Conservation (phyloP, 1,284 basidiomycete species). For the Microbotryum violaceum region DNA sequence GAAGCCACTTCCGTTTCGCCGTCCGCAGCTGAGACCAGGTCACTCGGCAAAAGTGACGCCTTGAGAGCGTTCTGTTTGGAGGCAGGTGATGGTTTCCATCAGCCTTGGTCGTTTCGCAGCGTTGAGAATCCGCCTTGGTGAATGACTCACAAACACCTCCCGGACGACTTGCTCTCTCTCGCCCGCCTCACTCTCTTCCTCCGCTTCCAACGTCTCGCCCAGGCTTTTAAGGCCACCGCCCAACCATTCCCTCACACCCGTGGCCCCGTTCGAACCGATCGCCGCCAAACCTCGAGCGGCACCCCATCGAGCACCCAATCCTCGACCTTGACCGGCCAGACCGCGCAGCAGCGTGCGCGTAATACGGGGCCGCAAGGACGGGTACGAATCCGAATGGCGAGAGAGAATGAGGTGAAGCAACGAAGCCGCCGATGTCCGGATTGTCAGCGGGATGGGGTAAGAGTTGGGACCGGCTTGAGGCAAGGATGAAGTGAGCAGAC, state of each 20-base stretch:
- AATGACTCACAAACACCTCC: slow-evolving; percentile 26
- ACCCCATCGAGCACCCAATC: slow-evolving; percentile 67
- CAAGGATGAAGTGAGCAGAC: slow-evolving; percentile 76
- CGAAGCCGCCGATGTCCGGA: slow-evolving; percentile 68
- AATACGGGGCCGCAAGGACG: slow-evolving; percentile 75
- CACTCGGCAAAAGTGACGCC: slow-evolving; percentile 7
- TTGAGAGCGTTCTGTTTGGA: slow-evolving; percentile 3
- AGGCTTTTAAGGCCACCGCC: slow-evolving; percentile 26
- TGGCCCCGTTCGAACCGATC: slow-evolving; percentile 45
- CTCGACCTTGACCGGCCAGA: slow-evolving; percentile 45
- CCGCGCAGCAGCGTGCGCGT: slow-evolving; percentile 87
- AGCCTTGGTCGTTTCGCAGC: background rate
- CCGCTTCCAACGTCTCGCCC: slow-evolving; percentile 66
- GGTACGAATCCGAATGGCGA: slow-evolving; percentile 54
- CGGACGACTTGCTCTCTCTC: slow-evolving; percentile 27
- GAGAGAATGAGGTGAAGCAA: slow-evolving; percentile 69
- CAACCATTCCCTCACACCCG: slow-evolving; percentile 54
- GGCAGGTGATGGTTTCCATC: background rate
- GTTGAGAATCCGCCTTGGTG: background rate
- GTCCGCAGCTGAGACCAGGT: background rate
- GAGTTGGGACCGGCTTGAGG: slow-evolving; percentile 39
- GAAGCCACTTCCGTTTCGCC: background rate
- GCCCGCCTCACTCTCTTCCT: slow-evolving; percentile 62
- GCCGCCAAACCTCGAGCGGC: slow-evolving; percentile 74
- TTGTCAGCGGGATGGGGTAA: slow-evolving; percentile 44